Percentiles rank a stretch among this genome's conserved stretches.
These are phyloP conservation scores for Boletellus dicymbophilus DNA, from an alignment of 1,284 basidiomycete species.

Conservation along the genomic window DNA sequence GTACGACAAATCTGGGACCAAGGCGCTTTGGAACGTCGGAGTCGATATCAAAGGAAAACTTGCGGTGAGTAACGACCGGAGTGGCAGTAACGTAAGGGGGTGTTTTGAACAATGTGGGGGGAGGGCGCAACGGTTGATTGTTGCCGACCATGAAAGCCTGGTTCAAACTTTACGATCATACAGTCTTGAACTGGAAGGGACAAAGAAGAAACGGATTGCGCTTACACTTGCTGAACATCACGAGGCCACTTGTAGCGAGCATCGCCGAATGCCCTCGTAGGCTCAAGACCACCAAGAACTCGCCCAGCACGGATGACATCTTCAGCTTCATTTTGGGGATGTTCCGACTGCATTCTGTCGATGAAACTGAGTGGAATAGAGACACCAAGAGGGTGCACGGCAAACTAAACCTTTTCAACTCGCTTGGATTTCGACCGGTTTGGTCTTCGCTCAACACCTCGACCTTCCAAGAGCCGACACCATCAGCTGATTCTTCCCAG, in stretches of 20 bases:
- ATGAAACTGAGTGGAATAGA: constrained; percentile 9
- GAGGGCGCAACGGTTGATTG: constrained; percentile 56
- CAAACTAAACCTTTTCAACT: constrained; percentile 61
- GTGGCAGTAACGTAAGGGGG: constrained; percentile 95
- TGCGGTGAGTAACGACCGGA: constrained; percentile 87
- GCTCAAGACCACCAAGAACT: constrained; percentile 92
- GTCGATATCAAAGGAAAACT: constrained; percentile 47
- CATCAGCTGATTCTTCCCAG: constrained; percentile 70
- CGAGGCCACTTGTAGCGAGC: constrained; percentile 91
- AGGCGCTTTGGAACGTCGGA: constrained; percentile 17
- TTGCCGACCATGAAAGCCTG: constrained; percentile 69
- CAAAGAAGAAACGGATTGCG: constrained; percentile 7
- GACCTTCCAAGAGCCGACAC: constrained; percentile 76
- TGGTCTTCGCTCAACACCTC: constrained; percentile 95
- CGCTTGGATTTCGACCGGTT: constrained; percentile 89
- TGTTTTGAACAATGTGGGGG: constrained; percentile 70
- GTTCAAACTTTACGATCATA: constrained; percentile 51
- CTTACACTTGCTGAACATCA: constrained; percentile 73
- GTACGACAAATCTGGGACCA: constrained; percentile 72
- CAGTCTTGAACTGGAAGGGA: constrained; percentile 1
- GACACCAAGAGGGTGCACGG: background rate
- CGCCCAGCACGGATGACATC: constrained; percentile 87
- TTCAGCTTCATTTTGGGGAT: constrained; percentile 80
- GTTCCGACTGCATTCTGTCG: constrained; percentile 83
- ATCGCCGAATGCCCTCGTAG: constrained; percentile 94